Base-by-base conservation (phyloP, 1,284 basidiomycete genomes). In the Leccinum solheimii region DNA sequence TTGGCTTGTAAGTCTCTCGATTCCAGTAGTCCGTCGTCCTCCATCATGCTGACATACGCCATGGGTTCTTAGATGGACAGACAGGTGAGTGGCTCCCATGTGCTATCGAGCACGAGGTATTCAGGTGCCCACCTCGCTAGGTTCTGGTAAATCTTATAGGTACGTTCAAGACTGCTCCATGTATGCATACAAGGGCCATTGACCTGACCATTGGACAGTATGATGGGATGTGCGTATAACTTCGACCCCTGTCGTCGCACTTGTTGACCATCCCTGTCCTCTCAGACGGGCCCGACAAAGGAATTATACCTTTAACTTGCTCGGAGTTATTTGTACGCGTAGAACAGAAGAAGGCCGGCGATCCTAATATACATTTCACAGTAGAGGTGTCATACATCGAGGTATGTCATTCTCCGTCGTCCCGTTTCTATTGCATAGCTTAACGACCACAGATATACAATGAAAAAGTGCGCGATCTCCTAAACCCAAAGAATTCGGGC, bases 301-400 rank as follows among this genome's bases (percentile, higher is more conserved):
- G 97, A 60, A 96, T 99, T 72, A 98, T 98, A 64, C 97, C 97
- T 19, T 85, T 98, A 55, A 98, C 95, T 40, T 98, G 95, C 72
- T 90, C 86, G 55, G 94, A 97, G 73, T 82, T 99, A 27, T 99
- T 99, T 76, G 82, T 86, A 62, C 88, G 95, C 64, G 91, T 97
- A 53, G 84, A 83, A 52, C 74, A 82, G 48, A 92, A 92, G 79
- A 85, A 77, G 67, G 78, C 80, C 1, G 75, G 72, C 55, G 92
- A 97, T 69, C 76, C 87, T 5, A 87, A 91, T 69, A 73, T 95
- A 61, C 85, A 81, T 61, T 95, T 96, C 73, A 90, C 89, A 4
- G 95, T 98, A 53, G 95, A 99, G 79, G 97, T 98, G 21, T 98
- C 96, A 9, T 98, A 98, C 74, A 98, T 98, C 65, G 94, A 97